phyloP scores from a whole-genome alignment of 1,139 yeast genomes.

The Magnusiomyces sp. region DNA sequence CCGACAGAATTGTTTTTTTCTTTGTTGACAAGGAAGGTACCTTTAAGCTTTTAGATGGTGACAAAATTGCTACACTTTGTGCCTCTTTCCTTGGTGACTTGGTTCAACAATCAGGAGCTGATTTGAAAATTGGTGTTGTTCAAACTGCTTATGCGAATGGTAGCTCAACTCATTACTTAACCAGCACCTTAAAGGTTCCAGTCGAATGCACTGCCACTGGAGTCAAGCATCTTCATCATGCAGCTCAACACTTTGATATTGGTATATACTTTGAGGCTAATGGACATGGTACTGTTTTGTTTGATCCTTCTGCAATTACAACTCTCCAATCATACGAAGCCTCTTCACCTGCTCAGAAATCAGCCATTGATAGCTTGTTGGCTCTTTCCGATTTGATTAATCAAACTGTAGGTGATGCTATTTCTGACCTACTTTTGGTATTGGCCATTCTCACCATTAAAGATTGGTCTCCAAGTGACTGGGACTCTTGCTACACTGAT shows the following conservation, averaged over 20 bases:
- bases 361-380: conserved; percentile 46
- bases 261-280: conserved; percentile 97
- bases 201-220: conserved; percentile 92
- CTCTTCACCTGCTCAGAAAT: conserved; percentile 31
- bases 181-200: conserved; percentile 56
- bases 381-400: conserved; percentile 66
- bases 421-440: conserved; percentile 77
- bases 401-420: conserved; percentile 96
- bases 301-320: conserved; percentile 51
- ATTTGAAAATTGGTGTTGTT: conserved; percentile 63
- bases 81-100: conserved; percentile 60
- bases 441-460: conserved; percentile 55
- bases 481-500: conserved; percentile 76
- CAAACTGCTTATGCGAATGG: conserved; percentile 99
- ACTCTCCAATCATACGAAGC: conserved; percentile 26
- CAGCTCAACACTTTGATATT: conserved; percentile 72
- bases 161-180: conserved; percentile 67
- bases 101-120: conserved; percentile 33
- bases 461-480: conserved; percentile 50
- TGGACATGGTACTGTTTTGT: conserved; percentile 97
- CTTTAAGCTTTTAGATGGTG: conserved; percentile 84
- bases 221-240: conserved; percentile 89
- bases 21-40: conserved; percentile 41
- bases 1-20: conserved; percentile 88
- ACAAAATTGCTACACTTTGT: conserved; percentile 78